Percentiles rank a stretch among this genome's conserved stretches.
Evolutionary conservation across 371 early-diverging fungal species (phyloP).

Genomic region (Saksenaea oblongispora): DNA sequence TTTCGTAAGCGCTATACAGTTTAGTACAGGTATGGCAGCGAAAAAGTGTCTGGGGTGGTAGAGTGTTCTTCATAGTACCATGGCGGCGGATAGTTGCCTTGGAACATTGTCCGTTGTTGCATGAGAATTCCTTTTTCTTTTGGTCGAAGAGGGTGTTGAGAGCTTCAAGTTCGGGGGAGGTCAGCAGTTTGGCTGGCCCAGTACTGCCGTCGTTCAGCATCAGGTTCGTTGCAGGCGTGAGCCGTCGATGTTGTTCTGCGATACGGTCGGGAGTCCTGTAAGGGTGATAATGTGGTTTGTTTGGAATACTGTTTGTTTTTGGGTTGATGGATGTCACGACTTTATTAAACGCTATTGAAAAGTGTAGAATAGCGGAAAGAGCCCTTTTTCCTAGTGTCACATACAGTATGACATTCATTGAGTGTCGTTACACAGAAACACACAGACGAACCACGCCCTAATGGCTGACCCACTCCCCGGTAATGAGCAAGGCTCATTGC

Average conservation of each 20-base stretch:
- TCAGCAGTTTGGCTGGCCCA: neutral
- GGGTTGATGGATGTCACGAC: neutral
- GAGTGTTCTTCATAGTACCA: neutral
- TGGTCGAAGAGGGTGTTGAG: neutral
- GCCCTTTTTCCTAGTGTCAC: neutral
- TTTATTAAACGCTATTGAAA: neutral
- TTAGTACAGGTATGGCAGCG: neutral
- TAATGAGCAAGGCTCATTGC: too few relatives aligned
- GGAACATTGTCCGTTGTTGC: neutral
- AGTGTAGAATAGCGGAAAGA: neutral
- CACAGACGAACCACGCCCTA: too few relatives aligned
- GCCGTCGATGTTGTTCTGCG: neutral
- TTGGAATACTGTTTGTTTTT: neutral
- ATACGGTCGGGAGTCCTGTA: neutral
- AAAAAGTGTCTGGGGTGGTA: neutral
- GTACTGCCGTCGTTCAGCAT: neutral
- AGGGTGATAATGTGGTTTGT: constrained; percentile 1
- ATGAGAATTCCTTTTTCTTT: neutral
- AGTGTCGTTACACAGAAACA: too few relatives aligned
- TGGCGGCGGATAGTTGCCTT: neutral
- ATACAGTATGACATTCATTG: too few relatives aligned
- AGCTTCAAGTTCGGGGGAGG: neutral
- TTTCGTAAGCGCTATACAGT: neutral
- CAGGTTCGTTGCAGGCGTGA: neutral
- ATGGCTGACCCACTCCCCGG: too few relatives aligned